Evolutionary conservation across 1,284 basidiomycete species (phyloP).

Genomic region (Paramarasmius palmivorus): DNA sequence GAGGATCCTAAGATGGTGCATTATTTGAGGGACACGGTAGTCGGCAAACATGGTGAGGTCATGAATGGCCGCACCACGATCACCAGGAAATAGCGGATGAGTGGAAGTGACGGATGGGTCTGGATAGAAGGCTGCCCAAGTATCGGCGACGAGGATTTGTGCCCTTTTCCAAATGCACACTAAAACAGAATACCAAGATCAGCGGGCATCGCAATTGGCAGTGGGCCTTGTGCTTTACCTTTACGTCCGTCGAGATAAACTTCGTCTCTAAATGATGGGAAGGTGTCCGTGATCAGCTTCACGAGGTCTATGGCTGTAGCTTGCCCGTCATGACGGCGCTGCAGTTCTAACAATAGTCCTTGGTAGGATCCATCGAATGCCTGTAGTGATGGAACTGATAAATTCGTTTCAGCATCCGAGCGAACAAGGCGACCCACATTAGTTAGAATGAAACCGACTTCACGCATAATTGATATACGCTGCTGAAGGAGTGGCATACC

Average conservation of each 20-base stretch:
- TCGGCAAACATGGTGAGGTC: constrained; percentile 86
- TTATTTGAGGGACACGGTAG: constrained; percentile 83
- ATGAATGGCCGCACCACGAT: constrained; percentile 54
- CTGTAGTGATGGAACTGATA: constrained; percentile 33
- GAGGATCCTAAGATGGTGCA: constrained; percentile 76
- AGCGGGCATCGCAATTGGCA: not conserved
- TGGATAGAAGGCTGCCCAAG: constrained; percentile 81
- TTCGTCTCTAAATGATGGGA: constrained; percentile 79
- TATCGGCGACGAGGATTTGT: constrained; percentile 83
- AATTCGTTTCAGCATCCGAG: not conserved
- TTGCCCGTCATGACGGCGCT: constrained; percentile 44
- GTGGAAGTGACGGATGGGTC: constrained; percentile 30
- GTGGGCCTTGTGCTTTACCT: constrained; percentile 37
- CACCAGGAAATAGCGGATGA: constrained; percentile 70
- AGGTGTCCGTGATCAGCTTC: constrained; percentile 64
- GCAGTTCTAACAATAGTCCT: constrained; percentile 64
- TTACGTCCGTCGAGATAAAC: constrained; percentile 52
- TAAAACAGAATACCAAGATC: constrained; percentile 25
- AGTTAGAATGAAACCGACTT: constrained; percentile 69
- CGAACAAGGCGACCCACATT: constrained; percentile 41
- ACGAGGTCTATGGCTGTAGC: constrained; percentile 74
- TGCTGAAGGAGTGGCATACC: constrained; percentile 65
- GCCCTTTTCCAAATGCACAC: constrained; percentile 84
- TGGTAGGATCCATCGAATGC: constrained; percentile 71
- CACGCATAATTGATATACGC: constrained; percentile 70